A percentile compares a stretch with the other conserved stretches of the same genome.
Evolutionary conservation across 1,139 yeast genomes (phyloP).

Genomic region (Suhomyces kunorum): DNA sequence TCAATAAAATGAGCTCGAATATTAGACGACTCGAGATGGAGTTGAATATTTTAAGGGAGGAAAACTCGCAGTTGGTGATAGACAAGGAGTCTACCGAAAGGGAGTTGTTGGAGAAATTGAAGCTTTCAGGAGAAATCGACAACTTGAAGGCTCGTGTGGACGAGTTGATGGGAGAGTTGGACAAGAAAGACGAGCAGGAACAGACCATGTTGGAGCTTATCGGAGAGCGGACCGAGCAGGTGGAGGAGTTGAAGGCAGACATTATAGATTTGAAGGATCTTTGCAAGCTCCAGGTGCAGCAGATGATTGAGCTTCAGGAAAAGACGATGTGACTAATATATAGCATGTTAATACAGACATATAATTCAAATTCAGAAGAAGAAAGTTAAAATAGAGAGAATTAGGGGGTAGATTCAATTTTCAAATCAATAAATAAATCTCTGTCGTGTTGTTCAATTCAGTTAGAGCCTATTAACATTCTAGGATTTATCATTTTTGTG

Average conservation of each 20-base stretch:
- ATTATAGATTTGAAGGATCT: constrained; percentile 84
- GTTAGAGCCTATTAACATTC: no score
- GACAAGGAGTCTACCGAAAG: constrained; percentile 70
- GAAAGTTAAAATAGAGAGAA: no score
- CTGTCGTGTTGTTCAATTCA: no score
- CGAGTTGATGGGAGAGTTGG: constrained; percentile 38
- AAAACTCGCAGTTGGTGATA: constrained; percentile 49
- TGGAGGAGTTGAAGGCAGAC: constrained; percentile 84
- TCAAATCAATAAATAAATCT: neutral
- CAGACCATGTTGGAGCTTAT: constrained; percentile 71
- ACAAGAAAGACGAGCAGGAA: constrained; percentile 42
- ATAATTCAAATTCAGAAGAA: neutral
- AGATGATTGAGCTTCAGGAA: constrained; percentile 69
- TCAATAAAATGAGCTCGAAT: constrained; percentile 72
- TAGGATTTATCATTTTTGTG: no score
- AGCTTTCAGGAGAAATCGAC: constrained; percentile 52
- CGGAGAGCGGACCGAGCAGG: constrained; percentile 87
- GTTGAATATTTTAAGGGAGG: constrained; percentile 63
- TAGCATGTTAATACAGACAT: neutral
- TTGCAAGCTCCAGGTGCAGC: constrained; percentile 81
- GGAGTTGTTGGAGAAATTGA: constrained; percentile 52
- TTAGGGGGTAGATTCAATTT: no score
- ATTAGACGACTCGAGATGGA: constrained; percentile 82
- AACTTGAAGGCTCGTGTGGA: constrained; percentile 37
- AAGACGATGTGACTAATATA: constrained; percentile 4